Base-by-base conservation (phyloP, 2,329 filamentous ascomycete species). In the Graphilbum fragrans region DNA sequence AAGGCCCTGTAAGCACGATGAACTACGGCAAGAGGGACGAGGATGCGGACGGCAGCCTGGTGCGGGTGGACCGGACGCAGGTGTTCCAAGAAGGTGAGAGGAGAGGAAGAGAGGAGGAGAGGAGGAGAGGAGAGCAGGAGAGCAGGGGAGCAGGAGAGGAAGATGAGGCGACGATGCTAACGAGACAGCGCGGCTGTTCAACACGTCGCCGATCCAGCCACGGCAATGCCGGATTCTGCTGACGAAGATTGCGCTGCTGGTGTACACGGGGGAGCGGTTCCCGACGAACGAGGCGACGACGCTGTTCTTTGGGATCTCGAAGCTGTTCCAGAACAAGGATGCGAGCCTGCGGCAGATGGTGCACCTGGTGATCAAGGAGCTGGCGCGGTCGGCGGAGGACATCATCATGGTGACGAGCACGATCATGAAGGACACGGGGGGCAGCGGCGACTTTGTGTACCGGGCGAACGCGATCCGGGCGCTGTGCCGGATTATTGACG, bases 401-500 rank as follows among this genome's bases (percentile, higher is more conserved):
- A 93, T 95, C 50, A 98, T 98, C 61, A 96, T 98, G 92, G 92
- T 95, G 47, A 98, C 92, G 17, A 94, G 86, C 65, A 95, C 90
- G 53, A 95, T 98, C 54, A 98, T 96, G 92, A 98, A 98, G 71
- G 92, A 98, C 62, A 95, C 90, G 11, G 87, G 88, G 40, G 87
- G 93, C 49, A 86, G 88, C 56, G 95, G 86, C 56, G 92, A 96
- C 58, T 82, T 88, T 41, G 79, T 95, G 43, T 95, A 88, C 69
- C 77, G 92, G 55, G 86, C 92, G 40, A 98, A 98, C 67, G 90
- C 92, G 48, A 96, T 96, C 58, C 77, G 92, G 53, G 88, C 90
- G 32, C 71, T 96, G 52, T 96, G 90, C 68, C 82, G 92, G 52
- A 94, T 98, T 57, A 96, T 96, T 58, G 87, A 95, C 67, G 86